Base-by-base conservation (phyloP, 768 basidiomycete genomes). In the Serendipita sp. region DNA sequence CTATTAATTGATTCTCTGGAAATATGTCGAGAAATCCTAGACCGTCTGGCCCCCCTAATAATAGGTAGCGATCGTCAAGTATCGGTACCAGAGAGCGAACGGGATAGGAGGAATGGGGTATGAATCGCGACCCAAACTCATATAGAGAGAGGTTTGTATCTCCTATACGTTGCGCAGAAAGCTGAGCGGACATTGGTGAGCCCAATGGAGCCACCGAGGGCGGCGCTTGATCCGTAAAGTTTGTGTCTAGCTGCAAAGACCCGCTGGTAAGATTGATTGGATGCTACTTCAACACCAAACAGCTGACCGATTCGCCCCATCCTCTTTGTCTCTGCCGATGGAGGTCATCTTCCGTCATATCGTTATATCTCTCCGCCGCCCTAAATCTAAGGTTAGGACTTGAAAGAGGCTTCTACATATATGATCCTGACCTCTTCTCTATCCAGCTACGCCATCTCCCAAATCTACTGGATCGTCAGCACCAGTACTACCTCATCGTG, bases 381-480 rank as follows among this genome's bases (percentile, higher is more conserved):
- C 89, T 91, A 64, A 42, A 51, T 50, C 60, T 16, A 20, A 58
- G 42, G 66, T 44, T 34, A 58, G 34, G 17, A 26, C 16, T 9
- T n/a, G 45, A 20, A 48, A 20, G 45, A 5, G n/a, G 14, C 48
- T 38, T n/a, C 43, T 64, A 24, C 26, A 38, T 5, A 14, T 22
- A 11, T 16, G 2, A 3, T 3, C 65, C 73, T 56, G 66, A 85
- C 88, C 89, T 79, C 72, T 91, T 92, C 75, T 92, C 89, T 62
- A 92, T 86, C 89, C 89, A 92, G 3, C 83, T 82, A 69, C 79
- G 81, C 89, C 89, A 92, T 63, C 89, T 77, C 20, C 89, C 89
- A 68, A 91, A 91, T 68, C 89, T 91, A 67, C 7, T 20, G 20
- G 45, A 48, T 48, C 9, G 45, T 48, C n/a, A 48, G 45, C 20